Evolutionary conservation across 2,329 filamentous ascomycete genomes (phyloP), one percentile per base, ranked within the genome.

Genomic region (Zymoseptoria tritici): DNA sequence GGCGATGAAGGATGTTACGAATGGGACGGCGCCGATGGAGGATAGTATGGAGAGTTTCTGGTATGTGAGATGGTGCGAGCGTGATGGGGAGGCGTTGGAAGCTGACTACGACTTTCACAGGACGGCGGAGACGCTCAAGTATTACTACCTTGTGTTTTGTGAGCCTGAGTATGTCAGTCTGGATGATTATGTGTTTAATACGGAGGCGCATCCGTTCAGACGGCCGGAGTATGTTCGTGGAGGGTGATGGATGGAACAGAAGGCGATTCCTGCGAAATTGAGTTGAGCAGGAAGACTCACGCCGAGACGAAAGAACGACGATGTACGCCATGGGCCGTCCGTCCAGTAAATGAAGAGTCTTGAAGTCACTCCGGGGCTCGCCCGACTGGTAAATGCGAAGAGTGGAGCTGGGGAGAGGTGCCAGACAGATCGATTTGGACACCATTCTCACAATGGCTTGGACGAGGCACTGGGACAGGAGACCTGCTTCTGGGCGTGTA

Each of bases 1-100:
- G 0, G 84, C 84, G 31, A 80, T 91, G 58, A 77, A 81, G 60
- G 87, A 91, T 67, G 85, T 91, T 24, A 87, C 82, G 11, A 59
- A 63, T 24, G n/a, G 73, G 75, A 60, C 73, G 68, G 13, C 77
- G 77, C 4, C 66, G 11, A 72, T 76, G 26, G 67, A 79, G 59
- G 85, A 89, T 69, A 81, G 81, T 56, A 89, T 90, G 87, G 87
- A 90, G 77, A 88, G 85, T 62, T 90, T 90, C 72, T 90, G 87
- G 66, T 57, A 24, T 49, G 56, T 42, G 16, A 19, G 9, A 8
- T 57, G 22, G 3, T 49, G 22, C 29, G 86, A 77, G 88, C 46
- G 84, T 36, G 9, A 16, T 36, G 7, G n/a, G n/a, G n/a, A n/a
- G n/a, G n/a, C 9, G 49, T 20, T 51, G 49, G 19, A n/a, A 6